These are phyloP conservation scores for Beauveria sp. DNA, from an alignment of 2,329 filamentous ascomycete species.

Conservation along the genomic window DNA sequence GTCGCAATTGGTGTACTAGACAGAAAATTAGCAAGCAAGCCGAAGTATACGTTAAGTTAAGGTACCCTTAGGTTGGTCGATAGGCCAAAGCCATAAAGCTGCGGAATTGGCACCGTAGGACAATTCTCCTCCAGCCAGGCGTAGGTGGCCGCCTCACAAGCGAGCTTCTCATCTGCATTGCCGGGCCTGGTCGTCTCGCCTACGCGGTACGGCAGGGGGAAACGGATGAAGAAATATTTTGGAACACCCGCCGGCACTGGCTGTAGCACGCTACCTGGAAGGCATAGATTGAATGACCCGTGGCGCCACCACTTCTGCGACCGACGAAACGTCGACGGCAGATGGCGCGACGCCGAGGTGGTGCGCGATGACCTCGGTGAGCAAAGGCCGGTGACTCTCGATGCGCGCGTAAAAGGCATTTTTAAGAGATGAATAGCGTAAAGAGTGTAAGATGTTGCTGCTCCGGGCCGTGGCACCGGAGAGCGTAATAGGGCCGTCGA, in stretches of 20 bases:
- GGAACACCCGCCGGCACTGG: neutral
- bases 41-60: neutral
- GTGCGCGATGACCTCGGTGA: neutral
- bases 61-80: conserved; percentile 4
- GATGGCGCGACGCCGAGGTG: neutral
- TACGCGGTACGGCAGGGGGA: conserved; percentile 27
- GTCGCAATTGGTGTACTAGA: neutral
- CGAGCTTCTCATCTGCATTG: conserved; percentile 34
- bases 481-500: too few relatives aligned
- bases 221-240: conserved; percentile 17
- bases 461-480: too few relatives aligned
- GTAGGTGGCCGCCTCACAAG: conserved; percentile 31
- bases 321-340: conserved; percentile 10
- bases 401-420: conserved; percentile 12
- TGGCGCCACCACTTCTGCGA: conserved; percentile 12
- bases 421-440: neutral
- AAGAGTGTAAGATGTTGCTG: too few relatives aligned
- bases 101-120: conserved; percentile 27
- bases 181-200: conserved; percentile 27
- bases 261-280: conserved; percentile 10
- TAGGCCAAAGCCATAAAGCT: conserved; percentile 17
- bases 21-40: too few relatives aligned
- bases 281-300: conserved; percentile 31
- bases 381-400: neutral
- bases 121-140: conserved; percentile 31